Base-by-base conservation (phyloP, 768 basidiomycete species). In the Boletus rubescentipes region DNA sequence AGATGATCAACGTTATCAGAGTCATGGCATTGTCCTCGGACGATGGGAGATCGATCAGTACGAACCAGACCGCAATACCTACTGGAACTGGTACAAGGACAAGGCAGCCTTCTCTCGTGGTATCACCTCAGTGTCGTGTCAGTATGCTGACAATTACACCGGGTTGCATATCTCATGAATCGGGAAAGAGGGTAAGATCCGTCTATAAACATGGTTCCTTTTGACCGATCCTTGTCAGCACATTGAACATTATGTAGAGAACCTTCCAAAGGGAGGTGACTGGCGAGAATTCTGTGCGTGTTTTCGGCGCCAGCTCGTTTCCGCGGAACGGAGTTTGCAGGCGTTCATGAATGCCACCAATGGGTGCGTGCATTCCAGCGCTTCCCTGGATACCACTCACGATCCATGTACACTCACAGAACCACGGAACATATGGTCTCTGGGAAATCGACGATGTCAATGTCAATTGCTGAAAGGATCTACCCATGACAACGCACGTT, bases 251-350 rank as follows among this genome's bases (percentile, higher is more conserved):
- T 61, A 60, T n/a, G 46, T 74, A 5, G 53, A 55, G 45, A 62
- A 69, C 32, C 49, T 73, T 10, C 70, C 63, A 0, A 6, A 45
- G 8, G 52, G 59, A 7, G 49, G 57, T n/a, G 59, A 72, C n/a
- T 73, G 70, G 72, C 53, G 41, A 15, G 62, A 67, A 15, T 72
- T 74, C 52, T 73, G 71, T 46, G 68, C 70, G 2, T 69, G n/a
- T n/a, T n/a, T n/a, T n/a, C 72, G 2, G 74, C 72, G 0, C 72
- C 72, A 2, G 49, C 53, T 11, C 18, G 23, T n/a, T 68, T 72
- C 45, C n/a, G n/a, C n/a, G n/a, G 49, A 2, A 49, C 64, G 59
- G 59, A 67, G 14, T 72, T 71, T 48, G 31, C 55, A 9, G 59
- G 71, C 21, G 54, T 60, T n/a, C 55, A 65, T 20, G 52, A 57